These are phyloP conservation scores for Galerina marginata DNA, from an alignment of 768 basidiomycete species.

Conservation along the genomic window DNA sequence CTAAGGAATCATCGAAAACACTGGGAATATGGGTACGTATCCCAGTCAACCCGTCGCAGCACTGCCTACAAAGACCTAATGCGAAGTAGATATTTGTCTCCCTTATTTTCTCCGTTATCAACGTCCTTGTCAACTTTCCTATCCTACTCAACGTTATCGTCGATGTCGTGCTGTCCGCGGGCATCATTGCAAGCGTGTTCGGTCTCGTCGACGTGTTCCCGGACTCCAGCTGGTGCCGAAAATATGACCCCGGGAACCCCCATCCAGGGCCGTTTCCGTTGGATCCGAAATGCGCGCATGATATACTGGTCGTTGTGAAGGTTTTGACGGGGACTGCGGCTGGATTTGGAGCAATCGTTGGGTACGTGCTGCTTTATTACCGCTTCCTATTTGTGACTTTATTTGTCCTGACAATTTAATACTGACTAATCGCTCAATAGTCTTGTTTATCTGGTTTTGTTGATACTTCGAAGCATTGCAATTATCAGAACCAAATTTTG, in stretches of 20 bases:
- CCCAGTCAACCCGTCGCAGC: background rate
- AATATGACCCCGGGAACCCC: background rate
- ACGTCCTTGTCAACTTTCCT: background rate
- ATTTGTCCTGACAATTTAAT: background rate
- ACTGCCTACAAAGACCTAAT: background rate
- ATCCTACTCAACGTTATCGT: constrained; percentile 8
- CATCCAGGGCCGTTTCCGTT: background rate
- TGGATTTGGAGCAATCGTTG: background rate
- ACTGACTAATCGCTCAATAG: background rate
- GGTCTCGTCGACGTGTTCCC: constrained; percentile 1
- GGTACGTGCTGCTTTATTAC: constrained; percentile 3
- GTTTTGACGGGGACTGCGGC: background rate
- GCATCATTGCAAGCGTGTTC: background rate
- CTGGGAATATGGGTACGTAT: background rate
- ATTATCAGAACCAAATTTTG: constrained; percentile 5
- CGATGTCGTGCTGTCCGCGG: constrained; percentile 3
- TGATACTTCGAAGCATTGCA: constrained; percentile 1
- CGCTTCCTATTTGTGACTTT: background rate
- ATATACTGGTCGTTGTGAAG: background rate
- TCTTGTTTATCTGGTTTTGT: background rate
- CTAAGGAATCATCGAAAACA: background rate
- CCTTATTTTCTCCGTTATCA: constrained; percentile 2
- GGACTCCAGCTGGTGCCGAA: background rate
- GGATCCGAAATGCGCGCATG: background rate
- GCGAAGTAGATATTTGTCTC: background rate